phyloP scores from a whole-genome alignment of 2,329 filamentous ascomycete genomes.

The Ceratocystis albifundus region DNA sequence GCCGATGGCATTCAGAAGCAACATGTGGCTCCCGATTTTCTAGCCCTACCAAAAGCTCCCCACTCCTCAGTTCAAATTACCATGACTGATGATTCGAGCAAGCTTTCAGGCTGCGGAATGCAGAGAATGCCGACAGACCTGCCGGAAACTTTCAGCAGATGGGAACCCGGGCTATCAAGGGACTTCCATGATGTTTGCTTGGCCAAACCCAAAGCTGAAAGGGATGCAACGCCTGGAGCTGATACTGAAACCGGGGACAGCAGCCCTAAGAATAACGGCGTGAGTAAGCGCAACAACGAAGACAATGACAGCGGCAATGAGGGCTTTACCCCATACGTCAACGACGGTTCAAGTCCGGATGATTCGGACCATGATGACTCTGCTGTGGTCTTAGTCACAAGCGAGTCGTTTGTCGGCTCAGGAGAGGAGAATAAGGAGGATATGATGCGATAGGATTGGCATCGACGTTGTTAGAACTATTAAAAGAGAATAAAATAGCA shows the following conservation, averaged over 20 bases:
- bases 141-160: too few species aligned
- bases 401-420: background rate
- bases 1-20: background rate
- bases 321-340: background rate
- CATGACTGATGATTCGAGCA: background rate
- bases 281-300: background rate
- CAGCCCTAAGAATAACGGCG: background rate
- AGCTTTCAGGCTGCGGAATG: background rate
- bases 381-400: background rate
- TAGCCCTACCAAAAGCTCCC: background rate
- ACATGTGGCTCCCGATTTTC: background rate
- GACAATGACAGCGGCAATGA: conserved; percentile 7
- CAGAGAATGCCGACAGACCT: too few species aligned
- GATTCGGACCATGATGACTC: conserved; percentile 4
- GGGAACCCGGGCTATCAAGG: too few species aligned
- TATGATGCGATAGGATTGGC: background rate
- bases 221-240: background rate
- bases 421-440: background rate
- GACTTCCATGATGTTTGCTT: too few species aligned
- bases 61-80: background rate
- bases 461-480: background rate
- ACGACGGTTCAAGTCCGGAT: background rate
- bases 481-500: background rate
- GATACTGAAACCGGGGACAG: background rate
- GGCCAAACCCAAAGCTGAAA: too few species aligned